Evolutionary conservation across 768 basidiomycete genomes (phyloP), one percentile per base, ranked within the genome.

Genomic region (Artomyces pyxidatus): DNA sequence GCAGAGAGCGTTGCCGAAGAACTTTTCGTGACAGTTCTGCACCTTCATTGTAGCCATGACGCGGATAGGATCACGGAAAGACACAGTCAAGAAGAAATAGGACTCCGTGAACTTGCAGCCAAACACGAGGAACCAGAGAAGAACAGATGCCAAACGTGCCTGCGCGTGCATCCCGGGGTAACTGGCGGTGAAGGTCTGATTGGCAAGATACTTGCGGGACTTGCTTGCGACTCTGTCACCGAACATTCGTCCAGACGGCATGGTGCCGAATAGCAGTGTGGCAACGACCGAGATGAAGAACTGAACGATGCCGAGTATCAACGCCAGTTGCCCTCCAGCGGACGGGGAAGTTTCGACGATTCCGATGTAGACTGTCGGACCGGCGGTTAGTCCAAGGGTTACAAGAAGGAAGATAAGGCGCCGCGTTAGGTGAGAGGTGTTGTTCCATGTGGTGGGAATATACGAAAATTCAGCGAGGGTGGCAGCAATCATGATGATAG

Each of bases 391-490:
- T 29, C 74, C 95, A 46, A 99, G 83, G 17, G 92, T 92, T 65
- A 98, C 77, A 46, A 89, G 63, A 41, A 99, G 76, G 73, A 97
- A 96, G 49, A 95, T 61, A 11, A 97, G 72, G 9, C 95, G 85
- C 45, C 94, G 88, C 7, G 91, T 85, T 46, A 98, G 82, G 63
- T 98, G 95, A 5, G 92, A 93, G 25, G 93, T 90, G 68, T 97
- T 98, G 66, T 94, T 95, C 96, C 95, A 98, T 17, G 92, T 98
- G 1, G 91, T 88, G 1, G 96, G 96, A 67, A 99, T 95, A 69
- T 96, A 98, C 26, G 88, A 87, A 67, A 96, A 98, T 70, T 98
- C 96, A 50, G 85, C 83, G 42, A 96, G 72, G 8, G 96, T 98
- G 45, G 95, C 96, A 54, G 77, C 72, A 47, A 97, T 90, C 92